phyloP scores from a whole-genome alignment of 2,329 filamentous ascomycete species.

The Calonectria pauciramosa region DNA sequence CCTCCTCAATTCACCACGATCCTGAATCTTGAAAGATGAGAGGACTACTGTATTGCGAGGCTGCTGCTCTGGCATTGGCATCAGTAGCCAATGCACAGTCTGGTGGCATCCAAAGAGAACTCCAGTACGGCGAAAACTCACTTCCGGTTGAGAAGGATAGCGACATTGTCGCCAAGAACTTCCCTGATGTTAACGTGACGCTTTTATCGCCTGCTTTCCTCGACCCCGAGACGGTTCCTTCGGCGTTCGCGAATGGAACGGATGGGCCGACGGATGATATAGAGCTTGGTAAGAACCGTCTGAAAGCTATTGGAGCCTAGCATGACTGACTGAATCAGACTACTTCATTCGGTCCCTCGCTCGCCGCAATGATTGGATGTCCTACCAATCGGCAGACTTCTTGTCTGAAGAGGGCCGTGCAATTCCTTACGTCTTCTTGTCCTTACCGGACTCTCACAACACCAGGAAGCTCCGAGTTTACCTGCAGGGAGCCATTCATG shows the following conservation, averaged over 20 bases:
- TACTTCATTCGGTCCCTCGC: neutral
- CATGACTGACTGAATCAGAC: neutral
- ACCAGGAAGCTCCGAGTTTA: neutral
- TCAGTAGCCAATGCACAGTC: neutral
- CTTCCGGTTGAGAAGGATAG: neutral
- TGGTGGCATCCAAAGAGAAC: neutral
- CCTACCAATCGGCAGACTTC: neutral
- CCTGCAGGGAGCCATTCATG: neutral
- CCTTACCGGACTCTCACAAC: neutral
- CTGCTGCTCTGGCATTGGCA: neutral
- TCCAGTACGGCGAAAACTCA: neutral
- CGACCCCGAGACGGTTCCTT: neutral
- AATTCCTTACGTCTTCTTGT: neutral
- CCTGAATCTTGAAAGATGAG: neutral
- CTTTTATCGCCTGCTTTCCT: neutral
- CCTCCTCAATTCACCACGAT: neutral
- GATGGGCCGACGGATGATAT: conserved; percentile 5
- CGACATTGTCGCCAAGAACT: neutral
- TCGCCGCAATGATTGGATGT: conserved; percentile 2
- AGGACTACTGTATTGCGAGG: neutral
- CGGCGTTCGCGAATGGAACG: neutral
- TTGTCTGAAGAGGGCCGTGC: neutral
- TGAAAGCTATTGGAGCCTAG: no score
- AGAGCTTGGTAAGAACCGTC: neutral
- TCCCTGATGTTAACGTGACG: neutral